Evolutionary conservation across 2,329 filamentous ascomycete genomes (phyloP).

Genomic region (Penicillium sp.): DNA sequence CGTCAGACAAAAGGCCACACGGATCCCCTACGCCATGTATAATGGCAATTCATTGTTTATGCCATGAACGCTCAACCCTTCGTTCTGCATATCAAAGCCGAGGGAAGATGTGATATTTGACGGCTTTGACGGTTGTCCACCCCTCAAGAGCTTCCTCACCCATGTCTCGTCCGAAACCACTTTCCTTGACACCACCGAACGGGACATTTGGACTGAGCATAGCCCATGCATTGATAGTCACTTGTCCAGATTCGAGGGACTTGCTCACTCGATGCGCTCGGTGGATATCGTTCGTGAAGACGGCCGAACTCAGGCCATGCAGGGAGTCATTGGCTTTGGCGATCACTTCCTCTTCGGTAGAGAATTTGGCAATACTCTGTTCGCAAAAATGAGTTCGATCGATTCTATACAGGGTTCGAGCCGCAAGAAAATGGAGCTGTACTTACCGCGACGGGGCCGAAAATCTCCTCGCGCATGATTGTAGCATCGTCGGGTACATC

Average conservation of each 20-base stretch:
- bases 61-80: neutral
- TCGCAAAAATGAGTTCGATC: neutral
- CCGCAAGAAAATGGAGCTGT: neutral
- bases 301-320: constrained; percentile 30
- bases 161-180: constrained; percentile 34
- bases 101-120: constrained; percentile 25
- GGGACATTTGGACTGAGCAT: constrained; percentile 31
- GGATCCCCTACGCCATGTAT: too few relatives aligned
- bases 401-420: neutral
- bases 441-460: constrained; percentile 57
- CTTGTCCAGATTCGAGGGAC: constrained; percentile 28
- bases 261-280: constrained; percentile 29
- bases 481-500: constrained; percentile 53
- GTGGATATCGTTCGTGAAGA: constrained; percentile 32
- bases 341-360: constrained; percentile 63
- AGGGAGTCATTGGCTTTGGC: constrained; percentile 58
- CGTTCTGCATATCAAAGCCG: constrained; percentile 10
- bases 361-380: constrained; percentile 60
- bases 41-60: neutral
- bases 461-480: constrained; percentile 60
- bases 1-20: too few relatives aligned
- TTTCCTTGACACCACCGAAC: constrained; percentile 34
- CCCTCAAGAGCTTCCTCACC: constrained; percentile 31
- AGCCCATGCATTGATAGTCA: constrained; percentile 33
- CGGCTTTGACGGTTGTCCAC: constrained; percentile 28